phyloP scores from a whole-genome alignment of 441 rosid genomes.

The Mallotus japonicus region DNA sequence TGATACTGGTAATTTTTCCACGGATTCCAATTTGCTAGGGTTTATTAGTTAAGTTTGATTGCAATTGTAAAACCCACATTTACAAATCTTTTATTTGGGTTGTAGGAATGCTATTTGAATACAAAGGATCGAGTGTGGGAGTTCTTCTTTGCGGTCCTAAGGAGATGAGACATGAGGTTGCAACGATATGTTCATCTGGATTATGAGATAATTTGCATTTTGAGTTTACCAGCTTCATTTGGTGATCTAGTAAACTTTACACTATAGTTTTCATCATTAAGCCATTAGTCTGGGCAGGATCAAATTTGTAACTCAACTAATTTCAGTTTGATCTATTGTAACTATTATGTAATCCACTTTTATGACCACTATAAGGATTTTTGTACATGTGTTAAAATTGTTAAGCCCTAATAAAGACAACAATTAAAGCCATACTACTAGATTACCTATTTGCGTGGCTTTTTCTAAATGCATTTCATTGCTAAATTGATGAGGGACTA shows the following conservation, averaged over 20 bases:
- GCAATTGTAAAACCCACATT: too few species aligned
- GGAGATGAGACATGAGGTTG: slow-evolving; percentile 75
- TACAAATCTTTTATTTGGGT: background rate
- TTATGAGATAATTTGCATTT: slow-evolving; percentile 52
- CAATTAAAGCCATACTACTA: too few species aligned
- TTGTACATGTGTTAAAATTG: too few species aligned
- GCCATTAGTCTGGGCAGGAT: background rate
- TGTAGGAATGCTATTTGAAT: slow-evolving; percentile 44
- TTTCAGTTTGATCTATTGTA: too few species aligned
- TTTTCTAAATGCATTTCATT: too few species aligned
- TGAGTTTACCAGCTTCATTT: slow-evolving; percentile 78
- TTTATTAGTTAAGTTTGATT: too few species aligned
- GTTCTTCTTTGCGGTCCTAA: slow-evolving; percentile 75
- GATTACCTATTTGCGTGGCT: too few species aligned
- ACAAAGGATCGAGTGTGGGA: slow-evolving; percentile 56
- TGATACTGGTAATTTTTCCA: slow-evolving; percentile 31
- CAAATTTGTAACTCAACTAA: background rate
- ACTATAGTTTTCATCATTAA: background rate
- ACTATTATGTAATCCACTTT: too few species aligned
- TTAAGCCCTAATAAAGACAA: too few species aligned
- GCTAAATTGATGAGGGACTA: background rate
- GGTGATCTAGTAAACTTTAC: slow-evolving; percentile 38
- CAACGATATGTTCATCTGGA: slow-evolving; percentile 61
- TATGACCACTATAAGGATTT: too few species aligned
- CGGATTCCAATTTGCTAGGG: too few species aligned